A percentile compares a stretch with the other conserved stretches of the same genome.
Conservation (phyloP, 2,329 filamentous ascomycete species). For the Microsporum ferrugineum region DNA sequence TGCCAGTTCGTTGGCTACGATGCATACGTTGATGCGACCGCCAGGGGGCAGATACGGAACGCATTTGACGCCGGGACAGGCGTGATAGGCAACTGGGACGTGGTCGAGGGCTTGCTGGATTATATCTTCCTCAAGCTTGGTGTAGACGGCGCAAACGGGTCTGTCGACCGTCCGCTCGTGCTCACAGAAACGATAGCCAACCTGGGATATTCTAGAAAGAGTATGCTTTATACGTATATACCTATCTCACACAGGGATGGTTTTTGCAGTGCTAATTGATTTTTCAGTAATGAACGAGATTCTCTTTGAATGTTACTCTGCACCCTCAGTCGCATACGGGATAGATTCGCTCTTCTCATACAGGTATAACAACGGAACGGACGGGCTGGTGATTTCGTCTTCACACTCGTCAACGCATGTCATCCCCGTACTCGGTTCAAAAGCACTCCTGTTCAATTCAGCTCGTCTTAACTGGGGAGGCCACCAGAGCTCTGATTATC, state of each 20-base stretch:
- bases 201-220: constrained; percentile 74
- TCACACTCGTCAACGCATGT: constrained; percentile 91
- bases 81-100: constrained; percentile 94
- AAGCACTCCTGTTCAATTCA: constrained; percentile 71
- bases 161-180: constrained; percentile 74
- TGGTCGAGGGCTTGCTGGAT: constrained; percentile 87
- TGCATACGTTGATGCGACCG: constrained; percentile 88
- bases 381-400: constrained; percentile 80
- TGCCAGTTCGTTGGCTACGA: constrained; percentile 88
- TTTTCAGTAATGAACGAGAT: constrained; percentile 84
- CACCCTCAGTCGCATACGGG: constrained; percentile 80
- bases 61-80: constrained; percentile 85
- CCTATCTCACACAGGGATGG: no score
- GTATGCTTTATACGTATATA: constrained; percentile 40
- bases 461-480: constrained; percentile 92
- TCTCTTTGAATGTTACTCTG: constrained; percentile 88
- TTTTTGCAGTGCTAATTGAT: no score
- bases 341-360: constrained; percentile 97
- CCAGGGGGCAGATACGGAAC: constrained; percentile 77
- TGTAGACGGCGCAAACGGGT: constrained; percentile 58
- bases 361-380: constrained; percentile 75
- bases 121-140: constrained; percentile 92
- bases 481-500: constrained; percentile 77
- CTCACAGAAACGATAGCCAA: constrained; percentile 96
- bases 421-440: constrained; percentile 81